Percentiles rank a stretch among this genome's conserved stretches.
Conservation (phyloP, 2,329 filamentous ascomycete genomes). For the Aspergillus brunneoviolaceus region DNA sequence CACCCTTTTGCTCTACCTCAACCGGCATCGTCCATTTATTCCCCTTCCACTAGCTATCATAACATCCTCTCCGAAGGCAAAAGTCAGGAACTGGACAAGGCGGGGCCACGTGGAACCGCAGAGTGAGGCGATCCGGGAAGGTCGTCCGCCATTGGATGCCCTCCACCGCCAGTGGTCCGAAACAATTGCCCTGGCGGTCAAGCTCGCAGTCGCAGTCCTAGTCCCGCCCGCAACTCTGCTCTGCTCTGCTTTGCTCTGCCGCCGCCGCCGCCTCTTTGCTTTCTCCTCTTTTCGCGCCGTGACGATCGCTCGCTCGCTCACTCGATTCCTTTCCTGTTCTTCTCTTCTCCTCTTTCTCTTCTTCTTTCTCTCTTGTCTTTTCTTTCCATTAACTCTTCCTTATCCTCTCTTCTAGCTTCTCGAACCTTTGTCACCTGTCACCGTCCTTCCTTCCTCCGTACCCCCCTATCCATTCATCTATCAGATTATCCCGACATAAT, state of each 20-base stretch:
- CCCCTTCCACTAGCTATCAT: no score
- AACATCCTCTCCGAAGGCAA: not conserved
- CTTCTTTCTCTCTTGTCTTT: conserved; percentile 3
- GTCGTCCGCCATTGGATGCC: conserved; percentile 2
- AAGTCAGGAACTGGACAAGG: conserved; percentile 5
- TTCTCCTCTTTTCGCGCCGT: conserved; percentile 4
- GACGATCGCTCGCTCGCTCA: conserved; percentile 6
- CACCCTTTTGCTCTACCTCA: no score
- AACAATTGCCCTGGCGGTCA: conserved; percentile 5
- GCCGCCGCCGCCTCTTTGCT: not conserved
- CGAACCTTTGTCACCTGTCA: no score
- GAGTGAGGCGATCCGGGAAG: conserved; percentile 26
- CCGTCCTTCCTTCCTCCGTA: not conserved
- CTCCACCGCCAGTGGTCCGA: conserved; percentile 9
- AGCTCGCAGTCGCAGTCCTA: not conserved
- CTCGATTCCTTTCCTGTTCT: conserved; percentile 13
- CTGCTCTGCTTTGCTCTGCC: not conserved
- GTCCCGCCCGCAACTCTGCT: not conserved
- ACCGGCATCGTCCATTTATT: no score
- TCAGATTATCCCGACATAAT: no score
- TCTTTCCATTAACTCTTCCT: not conserved
- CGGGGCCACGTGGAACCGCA: conserved; percentile 33
- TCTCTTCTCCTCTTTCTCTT: conserved; percentile 10
- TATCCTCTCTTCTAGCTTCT: no score
- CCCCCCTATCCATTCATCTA: not conserved